Percentiles rank a stretch among this genome's conserved stretches.
Conservation (phyloP, 441 rosid genomes). For the Omphalea diandra region DNA sequence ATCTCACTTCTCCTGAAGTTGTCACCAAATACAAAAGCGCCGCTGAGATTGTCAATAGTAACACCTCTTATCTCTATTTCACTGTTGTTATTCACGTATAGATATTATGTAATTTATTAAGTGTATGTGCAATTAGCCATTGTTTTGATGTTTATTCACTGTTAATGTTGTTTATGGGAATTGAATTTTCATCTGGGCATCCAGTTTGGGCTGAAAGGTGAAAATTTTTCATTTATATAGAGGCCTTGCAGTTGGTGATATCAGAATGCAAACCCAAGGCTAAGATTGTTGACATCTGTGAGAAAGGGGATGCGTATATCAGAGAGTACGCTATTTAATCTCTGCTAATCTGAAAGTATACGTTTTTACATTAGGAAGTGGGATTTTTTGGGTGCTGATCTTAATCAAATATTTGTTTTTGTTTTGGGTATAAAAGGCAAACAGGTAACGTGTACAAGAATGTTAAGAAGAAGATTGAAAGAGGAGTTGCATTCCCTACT, state of each 20-base stretch:
- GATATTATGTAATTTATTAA: neutral
- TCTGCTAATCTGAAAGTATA: too few species aligned
- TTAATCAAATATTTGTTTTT: too few species aligned
- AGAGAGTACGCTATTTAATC: constrained; percentile 91
- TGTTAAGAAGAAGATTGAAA: constrained; percentile 82
- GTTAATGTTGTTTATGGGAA: neutral
- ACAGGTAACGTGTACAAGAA: constrained; percentile 88
- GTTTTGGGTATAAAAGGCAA: constrained; percentile 53
- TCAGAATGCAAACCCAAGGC: constrained; percentile 77
- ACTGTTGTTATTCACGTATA: neutral
- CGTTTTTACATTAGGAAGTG: too few species aligned
- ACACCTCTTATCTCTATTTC: neutral
- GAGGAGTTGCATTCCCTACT: constrained; percentile 96
- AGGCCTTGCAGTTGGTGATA: constrained; percentile 78
- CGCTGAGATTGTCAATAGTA: constrained; percentile 96
- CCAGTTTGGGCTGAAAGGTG: constrained; percentile 7
- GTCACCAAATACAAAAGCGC: constrained; percentile 96
- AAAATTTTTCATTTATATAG: constrained; percentile 55
- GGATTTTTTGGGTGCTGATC: too few species aligned
- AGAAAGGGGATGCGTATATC: constrained; percentile 80
- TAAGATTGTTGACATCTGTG: constrained; percentile 91
- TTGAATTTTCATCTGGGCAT: neutral
- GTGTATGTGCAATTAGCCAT: too few species aligned
- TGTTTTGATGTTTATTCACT: neutral
- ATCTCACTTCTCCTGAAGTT: constrained; percentile 86